A percentile compares a stretch with the other conserved stretches of the same genome.
Evolutionary conservation across 2,329 filamentous ascomycete species (phyloP).

Genomic region (Aspergillus costaricaensis): DNA sequence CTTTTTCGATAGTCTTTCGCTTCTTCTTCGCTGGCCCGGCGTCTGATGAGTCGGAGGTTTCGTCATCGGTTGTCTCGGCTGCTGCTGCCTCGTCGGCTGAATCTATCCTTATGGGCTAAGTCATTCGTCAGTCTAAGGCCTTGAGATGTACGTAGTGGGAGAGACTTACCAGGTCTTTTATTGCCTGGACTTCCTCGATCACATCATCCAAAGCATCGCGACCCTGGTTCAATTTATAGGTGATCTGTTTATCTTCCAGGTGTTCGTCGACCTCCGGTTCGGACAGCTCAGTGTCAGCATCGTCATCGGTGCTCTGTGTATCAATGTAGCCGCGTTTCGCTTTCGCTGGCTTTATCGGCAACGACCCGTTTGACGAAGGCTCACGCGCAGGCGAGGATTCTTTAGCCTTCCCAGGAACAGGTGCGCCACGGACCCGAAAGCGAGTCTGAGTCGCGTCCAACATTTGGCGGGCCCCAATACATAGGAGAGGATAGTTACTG

Average conservation of each 20-base stretch:
- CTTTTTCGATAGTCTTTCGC: slow-evolving; percentile 10
- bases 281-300: not conserved
- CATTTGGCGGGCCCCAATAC: slow-evolving; percentile 59
- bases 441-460: slow-evolving; percentile 61
- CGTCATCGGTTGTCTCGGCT: slow-evolving; percentile 16
- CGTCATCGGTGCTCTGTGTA: slow-evolving; percentile 16
- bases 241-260: not conserved
- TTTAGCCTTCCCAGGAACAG: slow-evolving; percentile 14
- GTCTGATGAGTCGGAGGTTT: slow-evolving; percentile 19
- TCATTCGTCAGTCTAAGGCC: slow-evolving; percentile 13
- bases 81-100: slow-evolving; percentile 26
- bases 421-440: slow-evolving; percentile 41
- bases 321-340: slow-evolving; percentile 16
- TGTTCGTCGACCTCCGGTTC: not conserved
- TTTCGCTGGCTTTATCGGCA: slow-evolving; percentile 33
- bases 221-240: slow-evolving; percentile 17
- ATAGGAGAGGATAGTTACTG: slow-evolving; percentile 69
- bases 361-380: slow-evolving; percentile 16
- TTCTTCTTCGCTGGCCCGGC: slow-evolving; percentile 18
- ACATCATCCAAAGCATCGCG: slow-evolving; percentile 64
- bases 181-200: slow-evolving; percentile 64
- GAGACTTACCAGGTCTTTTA: slow-evolving; percentile 56
- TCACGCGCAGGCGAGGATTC: slow-evolving; percentile 15
- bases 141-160: not conserved
- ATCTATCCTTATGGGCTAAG: slow-evolving; percentile 40